Conservation (phyloP, 257 asterid genomes). For the Nicotiana undulata region DNA sequence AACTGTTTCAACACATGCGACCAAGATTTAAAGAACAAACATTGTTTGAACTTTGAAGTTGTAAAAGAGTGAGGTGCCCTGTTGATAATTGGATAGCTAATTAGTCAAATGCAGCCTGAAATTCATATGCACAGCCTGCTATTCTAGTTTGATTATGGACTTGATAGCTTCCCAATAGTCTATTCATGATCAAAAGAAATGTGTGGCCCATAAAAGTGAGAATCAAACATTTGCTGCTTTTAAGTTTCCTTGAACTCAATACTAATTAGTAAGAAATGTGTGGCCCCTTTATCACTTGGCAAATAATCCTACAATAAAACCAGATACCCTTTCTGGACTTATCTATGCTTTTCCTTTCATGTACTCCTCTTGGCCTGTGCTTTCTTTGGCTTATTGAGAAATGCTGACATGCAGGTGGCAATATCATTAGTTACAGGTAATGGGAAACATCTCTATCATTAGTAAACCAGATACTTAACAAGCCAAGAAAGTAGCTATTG, state of each 20-base stretch:
- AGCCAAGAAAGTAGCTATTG: background rate
- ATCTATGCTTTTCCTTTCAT: background rate
- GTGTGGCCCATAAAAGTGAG: too few relatives aligned
- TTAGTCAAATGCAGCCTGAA: background rate
- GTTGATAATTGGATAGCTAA: background rate
- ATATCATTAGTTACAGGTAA: too few relatives aligned
- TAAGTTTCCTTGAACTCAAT: too few relatives aligned
- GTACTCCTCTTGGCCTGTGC: slow-evolving; percentile 11
- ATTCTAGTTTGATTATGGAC: too few relatives aligned
- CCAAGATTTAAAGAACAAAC: background rate
- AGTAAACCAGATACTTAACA: background rate
- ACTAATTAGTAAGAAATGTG: too few relatives aligned
- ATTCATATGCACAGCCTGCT: background rate
- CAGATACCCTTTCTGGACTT: background rate
- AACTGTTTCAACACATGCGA: background rate
- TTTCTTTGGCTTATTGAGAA: slow-evolving; percentile 11
- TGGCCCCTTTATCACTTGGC: background rate
- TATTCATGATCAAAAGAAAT: too few relatives aligned
- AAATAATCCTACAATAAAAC: background rate
- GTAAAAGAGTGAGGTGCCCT: background rate
- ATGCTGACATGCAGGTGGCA: background rate
- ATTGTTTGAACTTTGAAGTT: background rate
- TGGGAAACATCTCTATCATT: background rate
- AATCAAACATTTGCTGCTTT: too few relatives aligned
- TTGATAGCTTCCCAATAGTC: too few relatives aligned